A percentile compares a stretch with the other conserved stretches of the same genome.
These are phyloP conservation scores for Blastocystis sp. DNA, from an alignment of 352 stramenopile species.

Conservation along the genomic window DNA sequence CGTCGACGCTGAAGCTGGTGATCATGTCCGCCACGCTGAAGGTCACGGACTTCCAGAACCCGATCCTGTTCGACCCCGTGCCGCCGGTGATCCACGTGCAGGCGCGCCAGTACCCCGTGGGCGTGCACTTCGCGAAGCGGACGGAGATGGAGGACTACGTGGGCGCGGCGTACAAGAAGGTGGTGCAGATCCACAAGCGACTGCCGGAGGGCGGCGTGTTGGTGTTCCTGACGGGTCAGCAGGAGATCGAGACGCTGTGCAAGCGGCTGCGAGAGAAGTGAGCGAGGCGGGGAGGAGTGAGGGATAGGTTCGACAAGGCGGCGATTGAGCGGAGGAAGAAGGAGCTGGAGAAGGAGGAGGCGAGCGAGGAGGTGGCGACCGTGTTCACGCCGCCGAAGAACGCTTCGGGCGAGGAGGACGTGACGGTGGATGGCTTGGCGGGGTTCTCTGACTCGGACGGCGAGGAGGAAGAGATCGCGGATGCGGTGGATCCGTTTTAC, in stretches of 20 bases:
- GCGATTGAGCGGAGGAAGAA: conserved; percentile 62
- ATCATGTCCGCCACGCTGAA: conserved; percentile 98
- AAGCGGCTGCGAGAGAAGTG: conserved; percentile 76
- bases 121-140: conserved; percentile 94
- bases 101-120: conserved; percentile 92
- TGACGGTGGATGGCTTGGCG: conserved; percentile 53
- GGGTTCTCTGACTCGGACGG: conserved; percentile 37
- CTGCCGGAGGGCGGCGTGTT: conserved; percentile 93
- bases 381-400: conserved; percentile 75
- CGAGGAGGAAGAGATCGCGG: conserved; percentile 75
- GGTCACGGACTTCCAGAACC: conserved; percentile 95
- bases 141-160: conserved; percentile 97
- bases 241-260: conserved; percentile 87
- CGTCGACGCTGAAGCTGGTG: conserved; percentile 81
- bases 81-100: conserved; percentile 91
- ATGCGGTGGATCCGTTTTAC: conserved; percentile 76
- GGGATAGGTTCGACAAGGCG: not conserved
- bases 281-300: not conserved
- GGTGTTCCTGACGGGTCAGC: conserved; percentile 95
- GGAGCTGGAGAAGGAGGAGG: conserved; percentile 73
- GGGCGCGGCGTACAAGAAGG: conserved; percentile 90
- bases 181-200: conserved; percentile 89
- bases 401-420: conserved; percentile 75
- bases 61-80: conserved; percentile 86
- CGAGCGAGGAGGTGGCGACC: conserved; percentile 75